Percentiles rank a stretch among this genome's conserved stretches.
Evolutionary conservation across 148 eudicot genomes (phyloP).

Genomic region (Selenicereus undatus): DNA sequence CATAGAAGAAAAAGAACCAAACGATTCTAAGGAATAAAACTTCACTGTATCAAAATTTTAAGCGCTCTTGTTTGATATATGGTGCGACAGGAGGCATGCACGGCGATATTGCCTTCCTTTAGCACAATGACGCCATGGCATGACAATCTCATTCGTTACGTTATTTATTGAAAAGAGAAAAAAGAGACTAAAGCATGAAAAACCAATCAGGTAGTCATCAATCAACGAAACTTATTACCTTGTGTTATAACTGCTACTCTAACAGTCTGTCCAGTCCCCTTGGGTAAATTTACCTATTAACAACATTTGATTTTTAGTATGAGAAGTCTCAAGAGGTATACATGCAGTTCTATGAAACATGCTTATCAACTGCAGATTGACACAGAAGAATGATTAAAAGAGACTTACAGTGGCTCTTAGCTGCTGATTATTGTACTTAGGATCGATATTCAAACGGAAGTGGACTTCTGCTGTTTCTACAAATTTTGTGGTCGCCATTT

Average conservation of each 20-base stretch:
- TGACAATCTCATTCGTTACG: background rate
- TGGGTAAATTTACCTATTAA: constrained; percentile 81
- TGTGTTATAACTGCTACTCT: constrained; percentile 95
- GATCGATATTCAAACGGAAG: constrained; percentile 94
- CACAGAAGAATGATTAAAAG: background rate
- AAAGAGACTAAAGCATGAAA: background rate
- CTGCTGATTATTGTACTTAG: constrained; percentile 95
- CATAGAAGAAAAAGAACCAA: no score
- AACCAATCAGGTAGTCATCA: background rate
- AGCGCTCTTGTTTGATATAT: background rate
- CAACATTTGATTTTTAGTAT: constrained; percentile 12
- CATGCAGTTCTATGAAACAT: background rate
- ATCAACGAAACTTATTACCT: constrained; percentile 43
- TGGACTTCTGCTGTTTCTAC: constrained; percentile 90
- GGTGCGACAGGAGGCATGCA: no score
- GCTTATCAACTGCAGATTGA: background rate
- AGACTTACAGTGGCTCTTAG: constrained; percentile 88
- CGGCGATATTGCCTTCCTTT: background rate
- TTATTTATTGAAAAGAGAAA: background rate
- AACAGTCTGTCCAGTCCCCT: constrained; percentile 82
- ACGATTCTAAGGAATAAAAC: background rate
- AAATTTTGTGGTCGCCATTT: constrained; percentile 72
- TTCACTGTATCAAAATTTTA: background rate
- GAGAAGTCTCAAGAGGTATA: background rate
- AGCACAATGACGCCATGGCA: no score